A percentile compares a stretch with the other conserved stretches of the same genome.
These are phyloP conservation scores for Athelia sp. DNA, from an alignment of 1,284 basidiomycete genomes.

Conservation along the genomic window DNA sequence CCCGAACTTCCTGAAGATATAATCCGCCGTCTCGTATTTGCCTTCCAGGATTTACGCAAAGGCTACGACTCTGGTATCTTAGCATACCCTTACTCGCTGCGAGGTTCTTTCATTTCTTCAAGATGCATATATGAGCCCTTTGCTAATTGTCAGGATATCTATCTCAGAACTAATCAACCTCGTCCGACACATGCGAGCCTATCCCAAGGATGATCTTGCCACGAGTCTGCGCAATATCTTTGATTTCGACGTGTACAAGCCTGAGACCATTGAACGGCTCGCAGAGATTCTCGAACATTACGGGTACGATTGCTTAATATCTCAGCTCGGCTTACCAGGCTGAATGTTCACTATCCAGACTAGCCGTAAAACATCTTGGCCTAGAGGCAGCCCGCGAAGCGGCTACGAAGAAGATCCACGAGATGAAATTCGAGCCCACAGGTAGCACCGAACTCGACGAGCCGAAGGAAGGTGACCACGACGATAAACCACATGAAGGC, in stretches of 20 bases:
- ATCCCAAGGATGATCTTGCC: constrained; percentile 51
- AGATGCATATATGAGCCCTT: background rate
- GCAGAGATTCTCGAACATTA: constrained; percentile 52
- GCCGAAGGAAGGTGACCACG: constrained; percentile 58
- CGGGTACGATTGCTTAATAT: constrained; percentile 34
- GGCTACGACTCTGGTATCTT: constrained; percentile 52
- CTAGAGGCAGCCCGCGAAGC: constrained; percentile 50
- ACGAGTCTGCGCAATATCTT: constrained; percentile 57
- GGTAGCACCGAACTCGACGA: constrained; percentile 37
- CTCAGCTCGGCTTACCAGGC: background rate
- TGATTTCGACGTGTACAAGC: constrained; percentile 63
- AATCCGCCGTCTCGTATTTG: constrained; percentile 50
- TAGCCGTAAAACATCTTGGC: constrained; percentile 48
- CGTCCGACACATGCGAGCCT: constrained; percentile 55
- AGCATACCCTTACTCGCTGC: constrained; percentile 60
- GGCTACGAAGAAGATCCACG: constrained; percentile 42
- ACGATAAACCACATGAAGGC: constrained; percentile 52
- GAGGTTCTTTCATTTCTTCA: constrained; percentile 38
- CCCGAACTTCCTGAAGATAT: constrained; percentile 52
- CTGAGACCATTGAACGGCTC: constrained; percentile 57
- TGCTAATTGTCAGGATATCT: constrained; percentile 1
- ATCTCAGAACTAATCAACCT: constrained; percentile 59
- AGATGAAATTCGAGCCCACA: constrained; percentile 53
- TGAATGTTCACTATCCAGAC: constrained; percentile 24
- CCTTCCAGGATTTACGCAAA: constrained; percentile 56